Evolutionary conservation across 345 rosid genomes (phyloP).

Genomic region (Eutrema japonicum): DNA sequence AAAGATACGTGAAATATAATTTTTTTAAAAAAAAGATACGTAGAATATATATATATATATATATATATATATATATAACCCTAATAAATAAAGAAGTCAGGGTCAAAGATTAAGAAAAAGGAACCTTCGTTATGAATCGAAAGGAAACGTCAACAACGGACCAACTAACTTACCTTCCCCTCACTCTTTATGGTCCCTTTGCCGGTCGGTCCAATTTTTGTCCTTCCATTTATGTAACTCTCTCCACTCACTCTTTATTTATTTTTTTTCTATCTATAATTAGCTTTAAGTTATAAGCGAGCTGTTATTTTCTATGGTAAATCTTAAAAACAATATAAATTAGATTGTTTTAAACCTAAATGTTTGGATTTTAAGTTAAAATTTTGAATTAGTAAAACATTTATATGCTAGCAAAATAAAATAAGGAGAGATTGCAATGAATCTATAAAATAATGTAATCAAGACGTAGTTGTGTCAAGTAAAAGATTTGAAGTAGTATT

Average conservation of each 20-base stretch:
- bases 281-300: background rate
- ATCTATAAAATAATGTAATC: background rate
- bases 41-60: background rate
- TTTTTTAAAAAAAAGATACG: background rate
- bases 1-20: no score
- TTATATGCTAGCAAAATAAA: background rate
- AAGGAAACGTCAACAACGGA: slow-evolving; percentile 43
- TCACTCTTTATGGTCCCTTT: slow-evolving; percentile 27
- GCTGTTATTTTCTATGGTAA: background rate
- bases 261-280: background rate
- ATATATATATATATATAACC: background rate
- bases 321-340: no score
- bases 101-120: slow-evolving; percentile 42
- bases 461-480: slow-evolving; percentile 1
- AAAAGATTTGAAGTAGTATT: background rate
- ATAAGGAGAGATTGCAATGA: background rate
- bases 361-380: no score
- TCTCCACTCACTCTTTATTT: slow-evolving; percentile 1
- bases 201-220: slow-evolving; percentile 33
- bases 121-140: slow-evolving; percentile 38
- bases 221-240: slow-evolving; percentile 15
- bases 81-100: background rate
- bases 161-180: slow-evolving; percentile 49
- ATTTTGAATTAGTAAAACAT: background rate
- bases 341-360: background rate